Evolutionary conservation across 2,329 filamentous ascomycete species (phyloP), one percentile per base, ranked within the genome.

Genomic region (Corinectria fuckeliana): DNA sequence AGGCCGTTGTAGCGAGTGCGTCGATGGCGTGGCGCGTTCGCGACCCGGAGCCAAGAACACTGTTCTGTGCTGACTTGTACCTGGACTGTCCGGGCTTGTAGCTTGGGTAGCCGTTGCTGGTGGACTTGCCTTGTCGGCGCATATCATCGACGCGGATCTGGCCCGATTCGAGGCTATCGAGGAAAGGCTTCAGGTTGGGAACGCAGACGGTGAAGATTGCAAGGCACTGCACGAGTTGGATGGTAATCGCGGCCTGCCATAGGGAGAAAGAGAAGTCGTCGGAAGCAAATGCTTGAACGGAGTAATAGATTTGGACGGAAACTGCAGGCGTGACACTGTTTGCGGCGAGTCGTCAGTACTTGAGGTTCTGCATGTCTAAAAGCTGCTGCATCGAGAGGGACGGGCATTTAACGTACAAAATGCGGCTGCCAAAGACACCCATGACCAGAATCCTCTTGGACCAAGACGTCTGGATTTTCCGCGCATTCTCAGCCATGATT

Each of bases 71-170:
- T 2, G 65, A 64, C 14, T 59, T 71, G 44, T 71, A 68, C 21
- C 62, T 51, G 16, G 57, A 44, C 13, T 66, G 48, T 14, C 60
- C 67, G 0, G 48, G 53, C 8, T 41, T 65, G 34, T 67, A 63
- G 8, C 67, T 63, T 1, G 64, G 62, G 18, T 59, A 59, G 4
- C 56, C 50, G 16, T 54, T 59, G 50, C 56, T 59, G 28, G 49
- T 58, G 3, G 56, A 66, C 47, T 72, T 71, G 32, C 68, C 69
- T 23, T 72, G 66, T 16, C 70, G 58, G 3, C 70, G 60, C 9
- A 71, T n/a, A 20, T 72, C 70, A 36, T 72, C 70, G 42, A 71
- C 56, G 1, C 67, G 69, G n/a, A 71, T 71, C 39, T 72, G 70
- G 0, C 70, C 70, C 0, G 70, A 72, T 21, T 72, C 66, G 0